Evolutionary conservation across 352 stramenopile species (phyloP), one percentile per base, ranked within the genome.

Genomic region (Phytophthora crassamura): DNA sequence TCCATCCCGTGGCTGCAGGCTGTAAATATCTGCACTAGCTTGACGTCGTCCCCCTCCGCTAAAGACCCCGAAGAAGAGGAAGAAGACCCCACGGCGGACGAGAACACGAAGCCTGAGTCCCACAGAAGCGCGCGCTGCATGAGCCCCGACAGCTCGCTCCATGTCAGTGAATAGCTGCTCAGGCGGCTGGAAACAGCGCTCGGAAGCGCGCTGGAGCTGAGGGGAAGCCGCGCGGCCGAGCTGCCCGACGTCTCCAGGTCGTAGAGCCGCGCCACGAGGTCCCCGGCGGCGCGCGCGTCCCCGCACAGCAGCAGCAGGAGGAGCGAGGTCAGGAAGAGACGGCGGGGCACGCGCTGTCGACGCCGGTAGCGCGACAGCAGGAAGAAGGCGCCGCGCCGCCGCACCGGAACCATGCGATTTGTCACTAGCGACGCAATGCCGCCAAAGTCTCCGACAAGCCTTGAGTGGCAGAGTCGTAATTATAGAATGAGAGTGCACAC

Each of bases 81-180:
- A 20, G 64, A 49, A 1, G 49, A 50, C 0, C 39, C 34, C 1
- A 52, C 34, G 11, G 63, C 32, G 12, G 69, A 69, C 43, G 69
- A 65, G 30, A 89, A 81, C 36, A 92, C 81, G 45, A 84, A 86
- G 28, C 81, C 83, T 0, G 77, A 73, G 71, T 92, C 83, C 83
- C 83, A 92, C 46, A 92, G 74, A 55, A 92, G 60, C 42, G 83
- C 83, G 58, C 83, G 83, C 59, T 92, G 83, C 57, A 86, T 78
- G 55, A 90, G 63, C 0, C 81, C 81, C 11, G 83, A 84, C 43
- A 92, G 67, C 4, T 51, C 11, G 43, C 42, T 62, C 81, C 73
- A 89, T 5, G 64, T 33, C 3, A 85, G 69, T 11, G 67, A 48
- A 34, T 67, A 63, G 46, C 52, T 67, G 8, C 45, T 59, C 49